Evolutionary conservation across 305 asterid species (phyloP), one percentile per base, ranked within the genome.

Genomic region (Fraxinus nigra): DNA sequence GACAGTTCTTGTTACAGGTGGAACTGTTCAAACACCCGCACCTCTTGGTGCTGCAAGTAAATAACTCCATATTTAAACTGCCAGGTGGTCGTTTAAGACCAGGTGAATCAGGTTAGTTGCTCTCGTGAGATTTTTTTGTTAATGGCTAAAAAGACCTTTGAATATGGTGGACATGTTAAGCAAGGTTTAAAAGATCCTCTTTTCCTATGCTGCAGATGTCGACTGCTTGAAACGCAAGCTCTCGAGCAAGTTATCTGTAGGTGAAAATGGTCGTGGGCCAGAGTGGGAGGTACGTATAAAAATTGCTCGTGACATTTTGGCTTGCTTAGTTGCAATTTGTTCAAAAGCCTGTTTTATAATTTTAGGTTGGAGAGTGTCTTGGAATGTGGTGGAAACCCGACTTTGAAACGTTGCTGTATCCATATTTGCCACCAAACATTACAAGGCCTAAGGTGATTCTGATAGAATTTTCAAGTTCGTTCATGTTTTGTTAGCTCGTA

Each of bases 321-420:
- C 73, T 73, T 18, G 46, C 9, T 34, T 80, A 24, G 30, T 69
- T 7, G 40, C 35, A 51, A 34, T 26, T 56, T 65, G 43, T 22
- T 81, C 28, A 43, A 69, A 33, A 80, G 75, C 59, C 16, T 67
- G 51, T n/a, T 77, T 35, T 78, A 37, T 59, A 5, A 69, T 81
- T 81, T 16, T 82, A 90, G 93, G 82, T 89, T 10, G 92, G 91
- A 82, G 97, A 91, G 87, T 94, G 97, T 82, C 90, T 95, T 67
- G 99, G 99, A 74, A 87, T 90, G 85, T 95, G 99, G 98, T 93
- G 98, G 99, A 91, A 86, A 85, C 90, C 94, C 22, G 85, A 87
- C 81, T 95, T 94, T 75, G 97, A 93, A 82, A 69, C 96, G 18
- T 56, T 89, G 79, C 80, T 85, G 13, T 90, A 86, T 85, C 97